Conservation (phyloP, 805 yeast species). For the Schwanniomyces yamadae region DNA sequence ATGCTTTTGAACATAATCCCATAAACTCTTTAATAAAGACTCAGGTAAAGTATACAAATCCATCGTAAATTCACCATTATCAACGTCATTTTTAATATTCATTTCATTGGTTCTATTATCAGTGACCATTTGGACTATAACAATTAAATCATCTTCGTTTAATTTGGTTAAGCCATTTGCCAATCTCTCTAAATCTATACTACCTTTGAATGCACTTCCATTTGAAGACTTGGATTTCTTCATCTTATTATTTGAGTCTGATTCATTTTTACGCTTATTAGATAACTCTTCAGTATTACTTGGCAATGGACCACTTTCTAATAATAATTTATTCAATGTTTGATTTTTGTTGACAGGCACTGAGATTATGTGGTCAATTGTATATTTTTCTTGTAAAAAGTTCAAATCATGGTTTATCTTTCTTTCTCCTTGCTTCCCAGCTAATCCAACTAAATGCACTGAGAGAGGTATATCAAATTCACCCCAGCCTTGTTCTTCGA, state of each 20-base stretch:
- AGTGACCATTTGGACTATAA: slow-evolving; percentile 96
- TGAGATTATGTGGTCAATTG: slow-evolving; percentile 70
- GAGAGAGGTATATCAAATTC: slow-evolving; percentile 88
- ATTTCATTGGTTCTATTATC: slow-evolving; percentile 93
- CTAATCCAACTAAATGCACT: slow-evolving; percentile 57
- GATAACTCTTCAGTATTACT: slow-evolving; percentile 20
- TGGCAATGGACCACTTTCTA: slow-evolving; percentile 83
- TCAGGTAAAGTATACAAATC: slow-evolving; percentile 94
- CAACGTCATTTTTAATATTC: slow-evolving; percentile 93
- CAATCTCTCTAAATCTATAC: slow-evolving; percentile 82
- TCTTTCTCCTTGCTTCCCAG: slow-evolving; percentile 85
- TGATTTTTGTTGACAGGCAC: slow-evolving; percentile 75
- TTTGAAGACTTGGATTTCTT: slow-evolving; percentile 52
- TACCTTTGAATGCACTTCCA: slow-evolving; percentile 60
- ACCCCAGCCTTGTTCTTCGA: slow-evolving; percentile 98
- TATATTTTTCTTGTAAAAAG: slow-evolving; percentile 74
- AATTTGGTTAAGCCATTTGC: slow-evolving; percentile 88
- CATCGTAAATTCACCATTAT: slow-evolving; percentile 96
- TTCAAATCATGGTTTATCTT: slow-evolving; percentile 87
- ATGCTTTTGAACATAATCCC: slow-evolving; percentile 90
- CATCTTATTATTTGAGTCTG: slow-evolving; percentile 32
- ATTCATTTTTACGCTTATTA: slow-evolving; percentile 27
- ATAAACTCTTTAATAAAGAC: slow-evolving; percentile 81
- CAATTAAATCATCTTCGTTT: slow-evolving; percentile 87
- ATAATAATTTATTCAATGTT: slow-evolving; percentile 64